These are phyloP conservation scores for Lophiostoma macrostomum DNA, from an alignment of 495 filamentous ascomycete genomes.

Conservation along the genomic window DNA sequence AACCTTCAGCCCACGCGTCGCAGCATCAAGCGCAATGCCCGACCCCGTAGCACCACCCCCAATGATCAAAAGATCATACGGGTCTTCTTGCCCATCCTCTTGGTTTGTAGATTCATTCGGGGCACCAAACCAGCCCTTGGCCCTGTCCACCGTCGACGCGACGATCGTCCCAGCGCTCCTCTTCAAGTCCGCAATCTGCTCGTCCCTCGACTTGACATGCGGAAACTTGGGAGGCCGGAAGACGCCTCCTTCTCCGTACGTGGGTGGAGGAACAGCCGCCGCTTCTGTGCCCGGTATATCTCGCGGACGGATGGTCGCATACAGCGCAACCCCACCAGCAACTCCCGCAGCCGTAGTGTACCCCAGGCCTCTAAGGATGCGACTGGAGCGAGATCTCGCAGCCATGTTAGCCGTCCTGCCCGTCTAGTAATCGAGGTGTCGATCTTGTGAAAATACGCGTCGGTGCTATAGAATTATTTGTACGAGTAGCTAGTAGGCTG, in stretches of 20 bases:
- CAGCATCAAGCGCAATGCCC: constrained; percentile 91
- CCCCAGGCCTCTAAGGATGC: constrained; percentile 56
- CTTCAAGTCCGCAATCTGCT: constrained; percentile 61
- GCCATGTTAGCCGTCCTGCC: constrained; percentile 52
- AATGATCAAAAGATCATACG: constrained; percentile 87
- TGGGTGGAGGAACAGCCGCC: constrained; percentile 75
- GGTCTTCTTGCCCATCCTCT: constrained; percentile 40
- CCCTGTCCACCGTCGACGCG: constrained; percentile 35
- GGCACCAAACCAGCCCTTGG: constrained; percentile 31
- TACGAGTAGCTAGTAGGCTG: neutral
- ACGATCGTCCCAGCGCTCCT: constrained; percentile 39
- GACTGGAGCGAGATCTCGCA: constrained; percentile 51
- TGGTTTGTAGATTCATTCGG: constrained; percentile 9
- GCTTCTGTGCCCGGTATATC: constrained; percentile 82
- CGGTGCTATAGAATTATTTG: neutral
- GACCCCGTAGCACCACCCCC: constrained; percentile 90
- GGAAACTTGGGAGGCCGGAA: constrained; percentile 82
- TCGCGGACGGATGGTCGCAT: constrained; percentile 76
- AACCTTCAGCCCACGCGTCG: constrained; percentile 86
- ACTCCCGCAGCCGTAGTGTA: constrained; percentile 60
- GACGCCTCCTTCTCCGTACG: constrained; percentile 71
- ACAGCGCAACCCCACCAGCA: constrained; percentile 62
- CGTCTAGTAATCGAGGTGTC: no score
- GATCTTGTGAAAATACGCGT: no score
- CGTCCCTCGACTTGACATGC: constrained; percentile 64